Evolutionary conservation across 129 eudicot species (phyloP).

Genomic region (Escallonia herrerae): DNA sequence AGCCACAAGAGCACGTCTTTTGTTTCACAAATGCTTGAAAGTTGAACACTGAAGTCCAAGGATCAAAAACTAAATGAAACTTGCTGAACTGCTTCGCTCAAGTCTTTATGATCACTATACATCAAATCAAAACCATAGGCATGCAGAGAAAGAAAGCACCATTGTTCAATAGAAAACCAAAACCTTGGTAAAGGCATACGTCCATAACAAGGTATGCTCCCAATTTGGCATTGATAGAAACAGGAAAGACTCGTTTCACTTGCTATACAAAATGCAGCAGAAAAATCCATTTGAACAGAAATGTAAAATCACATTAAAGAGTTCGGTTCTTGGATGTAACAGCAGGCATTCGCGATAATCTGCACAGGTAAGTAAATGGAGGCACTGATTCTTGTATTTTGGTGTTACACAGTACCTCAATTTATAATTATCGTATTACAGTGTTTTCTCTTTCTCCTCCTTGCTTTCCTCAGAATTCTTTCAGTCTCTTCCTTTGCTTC

Average conservation of each 20-base stretch:
- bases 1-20: too few relatives aligned
- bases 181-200: too few relatives aligned
- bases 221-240: background rate
- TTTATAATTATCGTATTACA: conserved; percentile 45
- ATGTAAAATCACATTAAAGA: conserved; percentile 1
- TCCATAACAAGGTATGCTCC: background rate
- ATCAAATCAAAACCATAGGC: too few relatives aligned
- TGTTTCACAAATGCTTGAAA: too few relatives aligned
- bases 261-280: background rate
- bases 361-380: background rate
- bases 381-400: background rate
- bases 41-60: too few relatives aligned
- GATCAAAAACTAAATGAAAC: too few relatives aligned
- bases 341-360: background rate
- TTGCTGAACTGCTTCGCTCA: too few relatives aligned
- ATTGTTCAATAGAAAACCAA: too few relatives aligned
- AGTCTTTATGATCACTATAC: too few relatives aligned
- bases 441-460: conserved; percentile 80
- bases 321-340: background rate
- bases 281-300: background rate
- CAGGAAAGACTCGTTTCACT: background rate
- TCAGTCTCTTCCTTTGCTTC: conserved; percentile 56
- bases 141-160: too few relatives aligned
- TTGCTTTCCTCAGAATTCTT: conserved; percentile 74
- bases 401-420: conserved; percentile 30